Evolutionary conservation across 495 filamentous ascomycete genomes (phyloP).

Genomic region (Tuber indicum): DNA sequence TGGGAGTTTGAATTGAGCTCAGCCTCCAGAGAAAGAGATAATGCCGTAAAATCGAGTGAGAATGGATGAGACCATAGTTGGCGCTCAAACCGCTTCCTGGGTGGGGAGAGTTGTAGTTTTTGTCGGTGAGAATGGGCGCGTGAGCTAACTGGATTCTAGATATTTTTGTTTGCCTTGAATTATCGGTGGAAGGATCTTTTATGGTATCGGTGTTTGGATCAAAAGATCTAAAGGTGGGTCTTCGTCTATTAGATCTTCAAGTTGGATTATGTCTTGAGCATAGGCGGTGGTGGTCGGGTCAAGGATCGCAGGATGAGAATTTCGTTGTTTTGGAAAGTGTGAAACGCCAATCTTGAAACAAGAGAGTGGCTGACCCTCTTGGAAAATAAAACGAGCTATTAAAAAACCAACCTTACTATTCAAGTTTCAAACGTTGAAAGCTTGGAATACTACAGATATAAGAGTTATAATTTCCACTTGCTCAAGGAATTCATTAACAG

Average conservation of each 20-base stretch:
- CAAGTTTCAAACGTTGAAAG: background rate
- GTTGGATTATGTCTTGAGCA: background rate
- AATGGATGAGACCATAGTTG: background rate
- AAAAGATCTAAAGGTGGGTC: background rate
- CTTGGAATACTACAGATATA: background rate
- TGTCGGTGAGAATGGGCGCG: too few species aligned
- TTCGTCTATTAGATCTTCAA: too few species aligned
- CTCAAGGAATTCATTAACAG: background rate
- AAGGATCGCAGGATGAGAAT: background rate
- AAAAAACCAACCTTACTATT: background rate
- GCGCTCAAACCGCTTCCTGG: too few species aligned
- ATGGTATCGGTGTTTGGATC: background rate
- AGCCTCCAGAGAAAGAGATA: too few species aligned
- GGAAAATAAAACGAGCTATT: background rate
- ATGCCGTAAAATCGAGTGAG: background rate
- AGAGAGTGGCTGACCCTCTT: background rate
- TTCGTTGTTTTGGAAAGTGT: background rate
- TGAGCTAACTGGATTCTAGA: too few species aligned
- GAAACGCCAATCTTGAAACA: background rate
- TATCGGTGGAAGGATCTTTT: background rate
- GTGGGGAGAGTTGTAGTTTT: too few species aligned
- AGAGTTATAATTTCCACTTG: background rate
- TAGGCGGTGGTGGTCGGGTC: background rate
- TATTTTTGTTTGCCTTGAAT: background rate
- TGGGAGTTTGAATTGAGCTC: background rate